phyloP scores from a whole-genome alignment of 2,329 filamentous ascomycete genomes.

The Eutypa lata region DNA sequence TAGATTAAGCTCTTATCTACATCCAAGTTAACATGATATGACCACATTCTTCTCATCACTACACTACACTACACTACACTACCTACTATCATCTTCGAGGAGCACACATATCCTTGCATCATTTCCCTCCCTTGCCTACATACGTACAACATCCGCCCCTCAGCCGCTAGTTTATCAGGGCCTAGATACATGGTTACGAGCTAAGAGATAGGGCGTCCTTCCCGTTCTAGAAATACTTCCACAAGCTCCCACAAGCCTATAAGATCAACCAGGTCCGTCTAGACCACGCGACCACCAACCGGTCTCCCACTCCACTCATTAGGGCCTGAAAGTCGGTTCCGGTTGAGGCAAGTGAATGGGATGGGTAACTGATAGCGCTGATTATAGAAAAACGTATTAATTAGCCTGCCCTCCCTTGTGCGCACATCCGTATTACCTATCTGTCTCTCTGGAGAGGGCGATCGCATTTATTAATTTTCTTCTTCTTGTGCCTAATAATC shows the following conservation, averaged over 20 bases:
- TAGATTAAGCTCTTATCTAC: no score
- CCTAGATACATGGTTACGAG: conserved; percentile 5
- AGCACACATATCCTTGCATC: no score
- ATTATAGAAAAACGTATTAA: neutral
- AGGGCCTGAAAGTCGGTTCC: conserved; percentile 5
- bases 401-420: neutral
- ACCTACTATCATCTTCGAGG: no score
- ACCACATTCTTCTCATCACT: no score
- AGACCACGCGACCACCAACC: conserved; percentile 22
- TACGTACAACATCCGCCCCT: no score
- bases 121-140: no score
- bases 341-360: conserved; percentile 3
- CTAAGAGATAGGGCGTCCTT: conserved; percentile 26
- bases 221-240: conserved; percentile 27
- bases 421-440: neutral
- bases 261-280: conserved; percentile 3
- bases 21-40: no score
- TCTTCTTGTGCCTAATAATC: neutral
- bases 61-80: no score
- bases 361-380: conserved; percentile 22
- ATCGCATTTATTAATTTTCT: neutral
- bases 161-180: no score
- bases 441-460: neutral
- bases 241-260: conserved; percentile 9
- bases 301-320: conserved; percentile 12